phyloP scores from a whole-genome alignment of 2,329 filamentous ascomycete genomes.

The Aspergillus sp. region DNA sequence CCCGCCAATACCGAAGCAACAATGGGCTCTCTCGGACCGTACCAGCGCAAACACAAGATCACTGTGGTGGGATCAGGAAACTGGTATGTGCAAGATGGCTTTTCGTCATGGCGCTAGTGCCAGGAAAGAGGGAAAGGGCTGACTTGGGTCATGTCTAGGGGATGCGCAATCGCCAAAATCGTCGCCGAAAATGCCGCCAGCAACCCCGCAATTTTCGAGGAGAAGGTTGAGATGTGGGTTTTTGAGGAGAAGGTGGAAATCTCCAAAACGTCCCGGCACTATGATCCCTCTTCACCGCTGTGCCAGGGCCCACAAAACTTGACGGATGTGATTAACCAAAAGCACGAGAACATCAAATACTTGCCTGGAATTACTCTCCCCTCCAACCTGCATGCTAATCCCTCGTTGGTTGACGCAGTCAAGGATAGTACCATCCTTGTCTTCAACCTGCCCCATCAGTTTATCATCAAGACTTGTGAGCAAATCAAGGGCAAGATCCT shows the following conservation, averaged over 20 bases:
- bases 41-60: constrained; percentile 43
- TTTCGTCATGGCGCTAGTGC: no score
- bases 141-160: constrained; percentile 65
- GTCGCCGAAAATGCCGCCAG: constrained; percentile 85
- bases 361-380: constrained; percentile 85
- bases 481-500: constrained; percentile 85
- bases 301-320: constrained; percentile 77
- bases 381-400: constrained; percentile 59
- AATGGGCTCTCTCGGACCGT: constrained; percentile 36
- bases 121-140: no score
- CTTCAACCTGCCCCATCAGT: constrained; percentile 92
- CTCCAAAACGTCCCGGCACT: constrained; percentile 70
- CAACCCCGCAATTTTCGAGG: constrained; percentile 78
- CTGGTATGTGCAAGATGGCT: constrained; percentile 61
- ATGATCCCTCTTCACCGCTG: constrained; percentile 75
- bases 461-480: constrained; percentile 83
- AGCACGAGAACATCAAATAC: constrained; percentile 98
- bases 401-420: constrained; percentile 66
- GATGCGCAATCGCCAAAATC: constrained; percentile 96
- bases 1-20: constrained; percentile 17
- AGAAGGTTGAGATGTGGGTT: constrained; percentile 97
- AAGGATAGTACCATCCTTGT: constrained; percentile 83
- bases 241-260: constrained; percentile 87
- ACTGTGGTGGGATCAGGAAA: constrained; percentile 95
- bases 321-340: constrained; percentile 83